phyloP scores from a whole-genome alignment of 2,329 filamentous ascomycete species.

The Teratosphaeria gauchensis region DNA sequence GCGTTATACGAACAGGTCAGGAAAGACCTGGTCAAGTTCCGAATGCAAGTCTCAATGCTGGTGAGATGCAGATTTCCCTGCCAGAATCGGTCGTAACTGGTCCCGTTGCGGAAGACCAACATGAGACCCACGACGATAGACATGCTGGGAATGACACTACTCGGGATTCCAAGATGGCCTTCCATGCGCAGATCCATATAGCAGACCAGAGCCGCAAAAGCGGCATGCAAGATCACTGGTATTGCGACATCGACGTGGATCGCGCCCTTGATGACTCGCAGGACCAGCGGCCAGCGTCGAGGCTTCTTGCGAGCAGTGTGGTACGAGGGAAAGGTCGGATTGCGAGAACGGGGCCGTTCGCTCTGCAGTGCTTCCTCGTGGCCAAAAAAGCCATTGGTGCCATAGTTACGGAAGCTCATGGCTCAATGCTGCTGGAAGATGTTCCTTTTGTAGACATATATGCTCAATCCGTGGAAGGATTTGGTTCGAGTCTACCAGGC shows the following conservation, averaged over 20 bases:
- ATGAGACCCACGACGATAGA: conserved; percentile 59
- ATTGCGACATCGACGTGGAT: conserved; percentile 50
- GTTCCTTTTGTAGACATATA: neutral
- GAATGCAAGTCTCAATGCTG: conserved; percentile 47
- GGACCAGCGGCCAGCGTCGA: conserved; percentile 51
- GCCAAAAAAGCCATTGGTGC: neutral
- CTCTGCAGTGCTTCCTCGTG: neutral
- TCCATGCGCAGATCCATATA: conserved; percentile 40
- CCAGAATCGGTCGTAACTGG: conserved; percentile 57
- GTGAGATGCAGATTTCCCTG: conserved; percentile 39
- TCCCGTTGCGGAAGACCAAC: conserved; percentile 58
- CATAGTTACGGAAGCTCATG: neutral
- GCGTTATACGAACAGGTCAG: conserved; percentile 36
- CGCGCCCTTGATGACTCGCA: conserved; percentile 55
- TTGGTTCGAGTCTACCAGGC: neutral
- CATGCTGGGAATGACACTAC: conserved; percentile 51
- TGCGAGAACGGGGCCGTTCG: conserved; percentile 1
- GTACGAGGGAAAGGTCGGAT: conserved; percentile 34
- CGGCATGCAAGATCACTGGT: conserved; percentile 47
- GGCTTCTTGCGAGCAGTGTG: conserved; percentile 38
- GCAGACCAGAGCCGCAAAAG: conserved; percentile 50
- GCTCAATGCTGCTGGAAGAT: neutral
- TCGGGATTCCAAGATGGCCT: conserved; percentile 45
- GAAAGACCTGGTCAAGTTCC: conserved; percentile 50
- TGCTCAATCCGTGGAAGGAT: neutral